Conservation (phyloP, 495 filamentous ascomycete species). For the Clohesyomyces aquaticus region DNA sequence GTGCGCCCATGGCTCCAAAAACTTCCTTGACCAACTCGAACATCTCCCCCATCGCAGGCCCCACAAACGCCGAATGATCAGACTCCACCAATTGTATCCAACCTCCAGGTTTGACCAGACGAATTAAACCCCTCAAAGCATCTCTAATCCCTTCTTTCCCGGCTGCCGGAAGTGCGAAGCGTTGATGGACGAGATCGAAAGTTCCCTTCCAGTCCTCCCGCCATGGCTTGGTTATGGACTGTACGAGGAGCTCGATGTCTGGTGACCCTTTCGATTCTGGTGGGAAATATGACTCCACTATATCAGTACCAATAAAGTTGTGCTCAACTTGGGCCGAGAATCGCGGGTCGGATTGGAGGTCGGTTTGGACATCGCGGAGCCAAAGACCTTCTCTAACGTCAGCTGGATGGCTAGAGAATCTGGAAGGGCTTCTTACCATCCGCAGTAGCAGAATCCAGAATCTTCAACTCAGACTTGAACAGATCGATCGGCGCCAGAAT, state of each 20-base stretch:
- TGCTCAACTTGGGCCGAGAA: too few species aligned
- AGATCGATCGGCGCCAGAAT: constrained; percentile 13
- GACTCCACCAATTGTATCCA: constrained; percentile 26
- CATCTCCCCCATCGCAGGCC: constrained; percentile 14
- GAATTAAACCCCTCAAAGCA: constrained; percentile 7
- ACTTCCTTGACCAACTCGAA: constrained; percentile 16
- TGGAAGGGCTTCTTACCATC: constrained; percentile 2
- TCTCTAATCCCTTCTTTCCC: constrained; percentile 1
- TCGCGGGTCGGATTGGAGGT: neutral
- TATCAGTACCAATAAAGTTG: constrained; percentile 17
- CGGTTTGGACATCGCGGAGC: constrained; percentile 8
- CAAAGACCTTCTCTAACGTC: constrained; percentile 7
- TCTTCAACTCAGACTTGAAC: neutral
- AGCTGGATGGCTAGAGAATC: neutral
- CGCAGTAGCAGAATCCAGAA: constrained; percentile 13
- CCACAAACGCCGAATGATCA: constrained; percentile 11
- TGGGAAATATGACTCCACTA: constrained; percentile 20
- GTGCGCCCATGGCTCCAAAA: constrained; percentile 5
- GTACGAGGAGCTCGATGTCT: neutral
- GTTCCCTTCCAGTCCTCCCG: neutral
- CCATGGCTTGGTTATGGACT: constrained; percentile 26
- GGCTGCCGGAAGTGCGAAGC: constrained; percentile 13
- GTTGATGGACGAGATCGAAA: constrained; percentile 27
- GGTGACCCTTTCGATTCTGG: neutral
- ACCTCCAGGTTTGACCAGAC: constrained; percentile 23